Percentiles rank a stretch among this genome's conserved stretches.
These are phyloP conservation scores for Leccinum subrobustum DNA, from an alignment of 1,284 basidiomycete genomes.

Conservation along the genomic window DNA sequence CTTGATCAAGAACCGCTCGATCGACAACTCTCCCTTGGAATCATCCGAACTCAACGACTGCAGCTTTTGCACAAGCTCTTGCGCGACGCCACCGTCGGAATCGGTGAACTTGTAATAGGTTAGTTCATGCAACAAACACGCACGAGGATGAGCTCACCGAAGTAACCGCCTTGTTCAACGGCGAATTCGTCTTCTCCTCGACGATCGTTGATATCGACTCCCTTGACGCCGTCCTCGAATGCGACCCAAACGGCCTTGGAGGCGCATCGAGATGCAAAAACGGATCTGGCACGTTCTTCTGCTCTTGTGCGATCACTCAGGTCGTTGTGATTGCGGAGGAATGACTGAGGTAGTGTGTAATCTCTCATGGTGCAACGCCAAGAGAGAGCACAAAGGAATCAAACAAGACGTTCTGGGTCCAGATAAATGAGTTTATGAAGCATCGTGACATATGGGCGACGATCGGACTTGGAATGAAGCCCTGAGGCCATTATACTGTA, in stretches of 20 bases:
- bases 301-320: conserved; percentile 70
- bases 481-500: background rate
- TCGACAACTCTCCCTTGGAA: conserved; percentile 87
- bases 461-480: background rate
- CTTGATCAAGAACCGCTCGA: conserved; percentile 87
- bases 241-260: conserved; percentile 72
- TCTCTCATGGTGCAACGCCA: background rate
- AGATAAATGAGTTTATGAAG: background rate
- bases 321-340: background rate
- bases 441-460: no score
- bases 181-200: conserved; percentile 85
- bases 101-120: conserved; percentile 73
- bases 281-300: conserved; percentile 75
- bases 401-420: background rate
- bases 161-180: conserved; percentile 89
- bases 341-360: background rate
- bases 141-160: conserved; percentile 51
- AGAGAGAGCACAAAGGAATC: background rate
- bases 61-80: conserved; percentile 85
- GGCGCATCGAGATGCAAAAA: conserved; percentile 62
- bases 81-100: conserved; percentile 87
- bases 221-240: conserved; percentile 77
- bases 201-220: conserved; percentile 89
- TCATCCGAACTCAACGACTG: conserved; percentile 79
- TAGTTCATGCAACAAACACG: background rate